Evolutionary conservation across 306 rosid genomes (phyloP), one percentile per base, ranked within the genome.

Genomic region (Carpinus viminea): DNA sequence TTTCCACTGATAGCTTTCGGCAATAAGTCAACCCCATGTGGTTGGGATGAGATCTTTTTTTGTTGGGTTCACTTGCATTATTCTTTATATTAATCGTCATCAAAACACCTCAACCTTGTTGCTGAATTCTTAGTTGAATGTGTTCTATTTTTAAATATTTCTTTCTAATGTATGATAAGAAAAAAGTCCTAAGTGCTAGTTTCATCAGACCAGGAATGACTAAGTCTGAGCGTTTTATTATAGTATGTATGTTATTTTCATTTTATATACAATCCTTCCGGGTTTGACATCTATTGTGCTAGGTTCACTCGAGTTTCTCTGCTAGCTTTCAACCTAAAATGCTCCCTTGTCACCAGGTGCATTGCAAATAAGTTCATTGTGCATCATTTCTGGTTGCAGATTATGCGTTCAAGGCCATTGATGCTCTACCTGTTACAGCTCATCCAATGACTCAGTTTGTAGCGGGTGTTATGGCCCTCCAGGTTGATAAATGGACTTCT

Each of bases 391-490:
- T 82, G 69, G n/a, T 83, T 85, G 85, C 91, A 96, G 98, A 91
- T 79, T 89, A 90, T 91, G 99, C 83, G 52, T 91, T 80, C 81
- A 93, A 91, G 87, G 94, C 97, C 70, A 93, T 96, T 57, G 96
- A 96, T 88, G 97, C 98, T 54, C 91, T 96, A 64, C 98, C 98
- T 73, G 78, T 83, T 76, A 81, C 90, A 72, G 85, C 98, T 82
- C 99, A 96, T 82, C 96, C 99, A 21, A 96, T 96, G 99, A 96
- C 99, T 81, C 98, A 93, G 73, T 93, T 96, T 82, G 82, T 92
- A 45, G 87, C 96, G 18, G 99, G 99, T 83, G 97, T 91, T 79
- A 91, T 96, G 99, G 98, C 97, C 75, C 97, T 96, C 77, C 98
- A 96, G 99, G 98, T 93, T 83, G 74, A 87, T 56, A 74, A 64